Evolutionary conservation across 257 asterid genomes (phyloP).

Genomic region (Solanum boliviense): DNA sequence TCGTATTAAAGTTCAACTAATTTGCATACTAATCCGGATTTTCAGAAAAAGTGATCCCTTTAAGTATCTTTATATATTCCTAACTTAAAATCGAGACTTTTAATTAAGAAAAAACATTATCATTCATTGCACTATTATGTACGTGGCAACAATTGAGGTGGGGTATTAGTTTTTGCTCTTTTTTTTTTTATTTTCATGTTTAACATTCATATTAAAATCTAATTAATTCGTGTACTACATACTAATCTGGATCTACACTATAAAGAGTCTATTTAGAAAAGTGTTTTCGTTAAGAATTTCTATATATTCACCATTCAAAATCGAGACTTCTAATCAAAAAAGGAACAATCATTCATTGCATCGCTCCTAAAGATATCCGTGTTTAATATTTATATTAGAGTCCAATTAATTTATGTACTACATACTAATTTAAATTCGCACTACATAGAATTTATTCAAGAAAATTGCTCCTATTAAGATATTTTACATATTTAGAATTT

Average conservation of each 20-base stretch:
- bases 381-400: background rate
- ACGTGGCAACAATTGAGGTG: background rate
- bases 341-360: background rate
- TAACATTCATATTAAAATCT: background rate
- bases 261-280: too few relatives aligned
- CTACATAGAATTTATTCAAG: too few relatives aligned
- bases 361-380: background rate
- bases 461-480: too few relatives aligned
- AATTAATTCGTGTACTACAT: background rate
- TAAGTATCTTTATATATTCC: background rate
- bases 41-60: background rate
- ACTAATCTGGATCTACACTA: background rate
- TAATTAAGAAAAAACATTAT: background rate
- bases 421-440: background rate
- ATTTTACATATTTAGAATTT: too few relatives aligned
- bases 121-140: background rate
- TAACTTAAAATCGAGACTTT: background rate
- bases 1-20: background rate
- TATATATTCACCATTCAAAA: background rate
- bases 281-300: too few relatives aligned
- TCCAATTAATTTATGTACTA: too few relatives aligned
- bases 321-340: background rate
- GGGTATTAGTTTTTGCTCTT: background rate
- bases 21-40: fast-evolving
- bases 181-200: too few relatives aligned